These are phyloP conservation scores for Cercospora zeina DNA, from an alignment of 2,329 filamentous ascomycete species.

Conservation along the genomic window DNA sequence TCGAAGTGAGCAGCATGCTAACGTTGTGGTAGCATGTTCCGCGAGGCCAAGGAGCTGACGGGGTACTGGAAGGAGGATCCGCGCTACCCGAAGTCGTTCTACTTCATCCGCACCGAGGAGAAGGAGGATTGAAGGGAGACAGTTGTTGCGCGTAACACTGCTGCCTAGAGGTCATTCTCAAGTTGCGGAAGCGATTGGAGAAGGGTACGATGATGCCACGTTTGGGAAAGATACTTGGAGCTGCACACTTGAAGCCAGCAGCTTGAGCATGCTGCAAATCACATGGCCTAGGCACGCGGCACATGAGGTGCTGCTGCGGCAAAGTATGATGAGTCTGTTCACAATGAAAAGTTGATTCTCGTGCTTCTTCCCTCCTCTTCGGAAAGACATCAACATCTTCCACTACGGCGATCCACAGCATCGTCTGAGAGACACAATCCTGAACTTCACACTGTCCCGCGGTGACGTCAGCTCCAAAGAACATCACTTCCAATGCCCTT, in stretches of 20 bases:
- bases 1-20: not conserved
- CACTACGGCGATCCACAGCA: constrained; percentile 19
- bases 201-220: constrained; percentile 13
- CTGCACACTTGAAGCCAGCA: not conserved
- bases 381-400: not conserved
- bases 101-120: constrained; percentile 39
- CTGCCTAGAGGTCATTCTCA: not conserved
- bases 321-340: constrained; percentile 7
- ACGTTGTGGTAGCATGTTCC: constrained; percentile 33
- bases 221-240: constrained; percentile 2
- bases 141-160: not conserved
- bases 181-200: constrained; percentile 13
- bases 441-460: constrained; percentile 4
- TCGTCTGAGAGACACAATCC: constrained; percentile 9
- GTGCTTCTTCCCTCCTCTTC: not conserved
- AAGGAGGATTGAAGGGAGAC: constrained; percentile 25
- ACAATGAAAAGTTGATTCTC: not conserved
- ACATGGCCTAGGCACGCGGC: constrained; percentile 1
- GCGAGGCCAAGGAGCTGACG: constrained; percentile 39
- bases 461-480: constrained; percentile 11
- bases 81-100: constrained; percentile 38
- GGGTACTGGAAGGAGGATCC: constrained; percentile 42
- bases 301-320: constrained; percentile 1
- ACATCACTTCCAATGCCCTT: constrained; percentile 31
- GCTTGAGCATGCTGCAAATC: not conserved